Conservation (phyloP, 176 grass and related monocot species). For the Zea luxurians region DNA sequence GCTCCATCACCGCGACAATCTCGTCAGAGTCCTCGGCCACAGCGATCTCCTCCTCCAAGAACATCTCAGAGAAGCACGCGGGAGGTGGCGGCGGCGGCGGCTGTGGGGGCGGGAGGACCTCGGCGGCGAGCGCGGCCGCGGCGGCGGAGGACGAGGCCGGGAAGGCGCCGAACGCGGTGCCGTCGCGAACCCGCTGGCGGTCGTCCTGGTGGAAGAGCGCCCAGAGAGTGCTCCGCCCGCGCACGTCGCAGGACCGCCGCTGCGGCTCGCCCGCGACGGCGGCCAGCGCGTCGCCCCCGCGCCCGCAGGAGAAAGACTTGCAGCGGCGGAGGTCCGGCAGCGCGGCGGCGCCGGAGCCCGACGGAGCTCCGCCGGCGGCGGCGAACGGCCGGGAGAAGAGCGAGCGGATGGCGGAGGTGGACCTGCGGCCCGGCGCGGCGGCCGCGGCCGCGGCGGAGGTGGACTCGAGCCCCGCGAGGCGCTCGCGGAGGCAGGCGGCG, state of each 20-base stretch:
- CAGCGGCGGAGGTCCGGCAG: slow-evolving; percentile 68
- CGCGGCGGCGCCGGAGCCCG: slow-evolving; percentile 17
- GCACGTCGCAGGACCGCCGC: slow-evolving; percentile 82
- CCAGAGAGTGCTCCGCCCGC: slow-evolving; percentile 83
- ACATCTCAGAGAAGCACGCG: slow-evolving; percentile 38
- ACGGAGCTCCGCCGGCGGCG: neutral
- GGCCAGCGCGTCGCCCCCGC: slow-evolving; percentile 42
- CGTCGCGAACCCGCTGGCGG: slow-evolving; percentile 67
- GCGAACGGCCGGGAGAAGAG: slow-evolving; percentile 64
- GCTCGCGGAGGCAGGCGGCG: slow-evolving; percentile 84
- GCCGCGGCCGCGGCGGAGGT: neutral
- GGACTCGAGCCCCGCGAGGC: slow-evolving; percentile 73
- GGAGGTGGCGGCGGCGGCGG: slow-evolving; percentile 37
- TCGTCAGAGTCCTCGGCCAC: slow-evolving; percentile 56
- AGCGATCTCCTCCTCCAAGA: slow-evolving; percentile 53
- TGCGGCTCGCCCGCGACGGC: slow-evolving; percentile 55
- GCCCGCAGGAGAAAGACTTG: slow-evolving; percentile 81
- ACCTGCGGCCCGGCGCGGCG: slow-evolving; percentile 58
- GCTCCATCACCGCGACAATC: slow-evolving; percentile 53
- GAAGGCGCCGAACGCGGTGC: slow-evolving; percentile 48
- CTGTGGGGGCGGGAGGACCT: slow-evolving; percentile 21
- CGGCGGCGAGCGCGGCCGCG: slow-evolving; percentile 48
- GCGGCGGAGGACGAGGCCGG: slow-evolving; percentile 54
- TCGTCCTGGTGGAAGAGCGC: slow-evolving; percentile 92
- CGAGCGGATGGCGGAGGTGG: slow-evolving; percentile 88